Percentiles rank a stretch among this genome's conserved stretches.
phyloP scores from a whole-genome alignment of 805 yeast species.

The Barnettozyma salicaria region DNA sequence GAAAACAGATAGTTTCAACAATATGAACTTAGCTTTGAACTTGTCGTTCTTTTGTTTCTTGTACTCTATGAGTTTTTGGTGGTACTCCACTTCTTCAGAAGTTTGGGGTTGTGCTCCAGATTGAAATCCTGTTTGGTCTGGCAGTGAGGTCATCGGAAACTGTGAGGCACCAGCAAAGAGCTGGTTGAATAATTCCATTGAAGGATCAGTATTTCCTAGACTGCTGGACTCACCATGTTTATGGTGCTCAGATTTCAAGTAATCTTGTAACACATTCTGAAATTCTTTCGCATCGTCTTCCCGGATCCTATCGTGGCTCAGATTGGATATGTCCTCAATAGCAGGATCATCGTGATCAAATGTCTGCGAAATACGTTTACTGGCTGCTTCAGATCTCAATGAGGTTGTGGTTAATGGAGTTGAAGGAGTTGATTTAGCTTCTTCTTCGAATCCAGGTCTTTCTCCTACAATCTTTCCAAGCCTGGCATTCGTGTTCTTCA shows the following conservation, averaged over 20 bases:
- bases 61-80: slow-evolving; percentile 10
- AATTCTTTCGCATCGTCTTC: slow-evolving; percentile 18
- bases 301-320: slow-evolving; percentile 1
- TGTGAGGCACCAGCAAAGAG: slow-evolving; percentile 9
- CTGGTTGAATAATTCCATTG: slow-evolving; percentile 13
- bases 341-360: slow-evolving; percentile 14
- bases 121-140: neutral
- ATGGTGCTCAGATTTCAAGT: slow-evolving; percentile 16
- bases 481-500: slow-evolving; percentile 19
- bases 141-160: neutral
- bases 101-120: neutral
- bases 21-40: slow-evolving; percentile 21
- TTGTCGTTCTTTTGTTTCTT: slow-evolving; percentile 19
- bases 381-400: neutral
- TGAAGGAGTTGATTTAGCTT: neutral
- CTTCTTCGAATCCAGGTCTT: slow-evolving; percentile 7
- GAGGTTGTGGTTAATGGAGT: neutral
- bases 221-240: slow-evolving; percentile 5
- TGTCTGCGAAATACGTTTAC: slow-evolving; percentile 18
- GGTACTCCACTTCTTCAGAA: slow-evolving; percentile 6
- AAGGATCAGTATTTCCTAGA: slow-evolving; percentile 10
- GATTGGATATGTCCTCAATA: slow-evolving; percentile 13
- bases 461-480: slow-evolving; percentile 25
- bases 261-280: slow-evolving; percentile 18
- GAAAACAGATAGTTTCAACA: slow-evolving; percentile 12